Conservation (phyloP, 83 land plant species). For the Thuja plicata region DNA sequence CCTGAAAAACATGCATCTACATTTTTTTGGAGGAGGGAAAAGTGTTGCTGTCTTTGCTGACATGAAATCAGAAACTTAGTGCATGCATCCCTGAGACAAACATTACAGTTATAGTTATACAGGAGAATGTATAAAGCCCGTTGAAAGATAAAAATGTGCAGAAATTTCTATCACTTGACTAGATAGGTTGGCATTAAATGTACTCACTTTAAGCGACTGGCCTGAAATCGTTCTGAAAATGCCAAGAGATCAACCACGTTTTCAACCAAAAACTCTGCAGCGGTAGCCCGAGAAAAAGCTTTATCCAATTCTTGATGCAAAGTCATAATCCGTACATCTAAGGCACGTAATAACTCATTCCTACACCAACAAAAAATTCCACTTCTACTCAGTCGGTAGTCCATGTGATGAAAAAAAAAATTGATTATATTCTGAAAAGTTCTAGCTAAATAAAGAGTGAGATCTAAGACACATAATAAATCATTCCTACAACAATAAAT, state of each 20-base stretch:
- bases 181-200: background rate
- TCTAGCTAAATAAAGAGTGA: too few relatives aligned
- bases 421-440: background rate
- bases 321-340: constrained; percentile 66
- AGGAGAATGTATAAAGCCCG: background rate
- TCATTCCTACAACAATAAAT: constrained; percentile 45
- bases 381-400: background rate
- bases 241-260: constrained; percentile 52
- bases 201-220: constrained; percentile 60
- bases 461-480: constrained; percentile 71
- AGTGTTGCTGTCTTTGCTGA: constrained; percentile 34
- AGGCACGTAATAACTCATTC: constrained; percentile 74
- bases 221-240: constrained; percentile 70
- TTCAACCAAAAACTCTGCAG: constrained; percentile 62
- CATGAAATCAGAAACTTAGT: constrained; percentile 48
- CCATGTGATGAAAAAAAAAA: background rate
- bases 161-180: background rate
- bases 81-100: constrained; percentile 65
- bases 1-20: background rate
- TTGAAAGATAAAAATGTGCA: background rate
- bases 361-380: constrained; percentile 20
- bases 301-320: constrained; percentile 53
- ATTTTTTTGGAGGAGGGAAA: background rate
- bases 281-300: constrained; percentile 60
- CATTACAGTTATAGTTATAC: background rate